Conservation (phyloP, 2,329 filamentous ascomycete species). For the Ophiostoma australiae region DNA sequence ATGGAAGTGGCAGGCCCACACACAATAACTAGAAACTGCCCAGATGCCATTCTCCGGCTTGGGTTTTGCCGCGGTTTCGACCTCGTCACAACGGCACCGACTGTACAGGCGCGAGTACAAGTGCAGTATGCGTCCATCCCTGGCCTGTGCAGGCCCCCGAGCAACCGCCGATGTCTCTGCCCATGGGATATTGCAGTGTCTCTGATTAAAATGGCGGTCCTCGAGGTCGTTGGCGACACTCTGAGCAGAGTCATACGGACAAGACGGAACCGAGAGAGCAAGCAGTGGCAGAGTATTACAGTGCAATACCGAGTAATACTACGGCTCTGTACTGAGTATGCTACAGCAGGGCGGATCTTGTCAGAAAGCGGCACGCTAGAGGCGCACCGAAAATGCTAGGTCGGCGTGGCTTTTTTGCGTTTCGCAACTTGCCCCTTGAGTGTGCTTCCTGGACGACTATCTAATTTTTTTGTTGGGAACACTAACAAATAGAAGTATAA, state of each 20-base stretch:
- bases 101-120: neutral
- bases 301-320: too few species aligned
- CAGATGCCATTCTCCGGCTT: neutral
- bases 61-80: neutral
- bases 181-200: neutral
- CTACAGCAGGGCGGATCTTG: neutral
- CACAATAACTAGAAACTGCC: neutral
- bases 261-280: neutral
- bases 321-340: neutral
- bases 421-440: neutral
- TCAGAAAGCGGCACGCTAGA: neutral
- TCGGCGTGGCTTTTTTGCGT: constrained; percentile 1
- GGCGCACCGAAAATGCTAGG: neutral
- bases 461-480: constrained; percentile 6
- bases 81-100: neutral
- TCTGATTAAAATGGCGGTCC: neutral
- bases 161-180: neutral
- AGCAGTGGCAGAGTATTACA: neutral
- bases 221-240: neutral
- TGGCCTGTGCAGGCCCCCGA: neutral
- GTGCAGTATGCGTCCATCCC: neutral
- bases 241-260: neutral
- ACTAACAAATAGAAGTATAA: neutral
- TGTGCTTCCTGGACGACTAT: neutral
- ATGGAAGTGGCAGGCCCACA: too few species aligned